phyloP scores from a whole-genome alignment of 192 early-diverging fungal genomes.

The Coemansia reversa region DNA sequence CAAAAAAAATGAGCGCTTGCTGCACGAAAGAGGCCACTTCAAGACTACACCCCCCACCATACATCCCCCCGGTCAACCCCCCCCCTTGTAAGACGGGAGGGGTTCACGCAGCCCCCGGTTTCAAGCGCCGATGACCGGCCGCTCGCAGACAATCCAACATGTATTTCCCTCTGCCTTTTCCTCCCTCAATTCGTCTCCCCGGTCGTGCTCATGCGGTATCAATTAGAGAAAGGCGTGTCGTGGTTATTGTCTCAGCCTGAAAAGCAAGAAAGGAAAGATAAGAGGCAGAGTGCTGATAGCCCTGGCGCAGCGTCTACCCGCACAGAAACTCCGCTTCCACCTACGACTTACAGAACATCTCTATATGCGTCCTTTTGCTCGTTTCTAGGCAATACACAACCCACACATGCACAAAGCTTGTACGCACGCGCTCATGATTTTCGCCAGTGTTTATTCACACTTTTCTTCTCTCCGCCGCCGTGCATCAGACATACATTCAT shows the following conservation, averaged over 20 bases:
- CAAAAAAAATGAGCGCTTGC: background rate
- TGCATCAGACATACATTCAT: slow-evolving; percentile 42
- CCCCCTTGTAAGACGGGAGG: background rate
- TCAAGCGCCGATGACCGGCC: background rate
- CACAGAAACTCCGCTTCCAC: background rate
- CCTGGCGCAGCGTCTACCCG: too few relatives aligned
- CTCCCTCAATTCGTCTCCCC: background rate
- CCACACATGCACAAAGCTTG: slow-evolving; percentile 7
- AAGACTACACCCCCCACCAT: background rate
- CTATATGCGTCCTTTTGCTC: background rate
- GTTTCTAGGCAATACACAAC: background rate
- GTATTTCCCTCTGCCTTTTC: background rate
- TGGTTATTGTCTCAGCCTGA: too few relatives aligned
- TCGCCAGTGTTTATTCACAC: slow-evolving; percentile 36
- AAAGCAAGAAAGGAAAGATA: too few relatives aligned
- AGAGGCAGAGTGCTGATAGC: too few relatives aligned
- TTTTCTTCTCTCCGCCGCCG: slow-evolving; percentile 28
- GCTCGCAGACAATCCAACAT: background rate
- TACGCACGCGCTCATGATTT: slow-evolving; percentile 42
- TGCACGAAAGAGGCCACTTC: background rate
- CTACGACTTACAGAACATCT: background rate
- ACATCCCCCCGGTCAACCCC: background rate
- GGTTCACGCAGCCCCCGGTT: background rate
- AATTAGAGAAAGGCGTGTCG: too few relatives aligned
- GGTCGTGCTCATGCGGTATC: slow-evolving; percentile 1